A percentile compares a stretch with the other conserved stretches of the same genome.
These are phyloP conservation scores for Xylaria sp. DNA, from an alignment of 2,329 filamentous ascomycete genomes.

Conservation along the genomic window DNA sequence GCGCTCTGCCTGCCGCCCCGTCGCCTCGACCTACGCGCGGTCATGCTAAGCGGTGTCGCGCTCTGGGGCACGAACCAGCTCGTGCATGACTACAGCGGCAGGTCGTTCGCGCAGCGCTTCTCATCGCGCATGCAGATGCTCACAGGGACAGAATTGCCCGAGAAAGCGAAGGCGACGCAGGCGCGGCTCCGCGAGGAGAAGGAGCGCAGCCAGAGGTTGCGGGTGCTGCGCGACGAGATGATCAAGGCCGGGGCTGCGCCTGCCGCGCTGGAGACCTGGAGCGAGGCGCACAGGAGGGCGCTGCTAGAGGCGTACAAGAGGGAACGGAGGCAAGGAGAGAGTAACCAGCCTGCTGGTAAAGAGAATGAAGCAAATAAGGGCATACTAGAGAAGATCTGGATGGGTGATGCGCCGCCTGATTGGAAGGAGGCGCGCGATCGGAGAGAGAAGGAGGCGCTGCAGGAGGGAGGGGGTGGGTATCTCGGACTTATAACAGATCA, in stretches of 20 bases:
- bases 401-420: constrained; percentile 60
- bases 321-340: constrained; percentile 10
- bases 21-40: constrained; percentile 56
- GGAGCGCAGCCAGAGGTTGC: constrained; percentile 40
- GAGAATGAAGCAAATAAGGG: constrained; percentile 31
- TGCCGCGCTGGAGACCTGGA: constrained; percentile 34
- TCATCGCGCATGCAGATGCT: constrained; percentile 51
- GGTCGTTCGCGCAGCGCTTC: constrained; percentile 57
- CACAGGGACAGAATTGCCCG: constrained; percentile 61
- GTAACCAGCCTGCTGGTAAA: neutral
- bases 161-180: constrained; percentile 57
- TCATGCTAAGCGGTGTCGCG: constrained; percentile 56
- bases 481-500: constrained; percentile 63
- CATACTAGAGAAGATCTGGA: constrained; percentile 58
- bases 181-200: constrained; percentile 54
- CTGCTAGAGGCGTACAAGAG: constrained; percentile 21
- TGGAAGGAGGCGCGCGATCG: constrained; percentile 60
- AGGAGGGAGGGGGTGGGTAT: constrained; percentile 60
- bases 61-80: constrained; percentile 62
- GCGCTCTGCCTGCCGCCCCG: constrained; percentile 59
- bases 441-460: constrained; percentile 58
- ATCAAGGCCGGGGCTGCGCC: constrained; percentile 17
- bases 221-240: constrained; percentile 28
- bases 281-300: constrained; percentile 23
- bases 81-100: constrained; percentile 61